Conservation (phyloP, 2,329 filamentous ascomycete species). For the Aspergillus piperis region DNA sequence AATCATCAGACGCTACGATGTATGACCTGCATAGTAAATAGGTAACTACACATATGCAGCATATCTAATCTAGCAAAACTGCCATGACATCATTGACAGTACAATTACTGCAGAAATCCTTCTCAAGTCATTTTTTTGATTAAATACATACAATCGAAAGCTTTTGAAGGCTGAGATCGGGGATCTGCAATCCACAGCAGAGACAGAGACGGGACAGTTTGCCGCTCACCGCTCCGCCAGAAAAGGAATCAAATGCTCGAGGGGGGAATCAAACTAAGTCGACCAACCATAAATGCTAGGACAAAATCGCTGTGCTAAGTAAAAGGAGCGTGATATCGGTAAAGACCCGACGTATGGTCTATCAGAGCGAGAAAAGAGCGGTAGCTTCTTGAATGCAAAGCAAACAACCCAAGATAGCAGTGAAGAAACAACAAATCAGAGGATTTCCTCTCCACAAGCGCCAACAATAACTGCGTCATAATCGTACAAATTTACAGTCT, state of each 20-base stretch:
- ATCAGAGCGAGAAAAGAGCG: slow-evolving; percentile 10
- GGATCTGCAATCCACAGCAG: slow-evolving; percentile 14
- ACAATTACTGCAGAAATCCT: not conserved
- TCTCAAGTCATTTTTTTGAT: slow-evolving; percentile 17
- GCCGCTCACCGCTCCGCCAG: slow-evolving; percentile 13
- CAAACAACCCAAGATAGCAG: slow-evolving; percentile 22
- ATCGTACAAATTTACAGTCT: slow-evolving; percentile 35
- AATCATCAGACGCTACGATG: no score
- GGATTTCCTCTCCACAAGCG: slow-evolving; percentile 31
- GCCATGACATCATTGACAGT: not conserved
- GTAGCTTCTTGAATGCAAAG: slow-evolving; percentile 7
- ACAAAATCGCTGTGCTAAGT: slow-evolving; percentile 20
- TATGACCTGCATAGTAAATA: no score
- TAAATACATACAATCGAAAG: slow-evolving; percentile 30
- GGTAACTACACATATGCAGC: no score
- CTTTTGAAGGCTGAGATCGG: slow-evolving; percentile 12
- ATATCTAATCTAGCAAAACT: not conserved
- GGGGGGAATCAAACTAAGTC: slow-evolving; percentile 24
- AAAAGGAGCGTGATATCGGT: slow-evolving; percentile 21
- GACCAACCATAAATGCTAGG: slow-evolving; percentile 24
- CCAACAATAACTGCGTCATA: slow-evolving; percentile 37
- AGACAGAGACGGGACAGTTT: slow-evolving; percentile 18
- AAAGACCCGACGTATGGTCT: slow-evolving; percentile 24
- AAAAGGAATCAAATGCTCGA: slow-evolving; percentile 19
- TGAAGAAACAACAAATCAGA: slow-evolving; percentile 15